Evolutionary conservation across 495 filamentous ascomycete genomes (phyloP).

Genomic region (Bacidia gigantensis): DNA sequence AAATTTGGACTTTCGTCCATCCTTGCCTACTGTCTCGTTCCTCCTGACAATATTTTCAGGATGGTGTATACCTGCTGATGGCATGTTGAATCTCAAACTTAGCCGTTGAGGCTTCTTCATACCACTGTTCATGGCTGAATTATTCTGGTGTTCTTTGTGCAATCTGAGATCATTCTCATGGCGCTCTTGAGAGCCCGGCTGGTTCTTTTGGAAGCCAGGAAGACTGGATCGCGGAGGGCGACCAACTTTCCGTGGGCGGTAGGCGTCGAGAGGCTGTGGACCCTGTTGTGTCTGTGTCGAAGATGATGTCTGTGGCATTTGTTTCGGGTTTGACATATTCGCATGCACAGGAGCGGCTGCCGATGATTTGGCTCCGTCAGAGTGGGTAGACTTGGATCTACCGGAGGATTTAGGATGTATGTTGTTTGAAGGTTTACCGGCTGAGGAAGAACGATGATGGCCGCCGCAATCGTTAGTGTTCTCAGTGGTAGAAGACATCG

Average conservation of each 20-base stretch:
- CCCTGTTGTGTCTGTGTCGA: background rate
- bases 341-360: no score
- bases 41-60: constrained; percentile 33
- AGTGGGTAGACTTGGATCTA: background rate
- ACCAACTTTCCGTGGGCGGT: background rate
- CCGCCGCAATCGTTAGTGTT: background rate
- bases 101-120: constrained; percentile 28
- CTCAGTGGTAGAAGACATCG: constrained; percentile 10
- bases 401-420: background rate
- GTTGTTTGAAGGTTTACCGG: constrained; percentile 10
- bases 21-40: background rate
- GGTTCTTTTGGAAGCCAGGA: background rate
- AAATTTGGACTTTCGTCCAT: constrained; percentile 27
- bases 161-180: background rate
- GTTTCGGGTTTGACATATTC: no score
- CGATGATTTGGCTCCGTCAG: background rate
- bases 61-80: constrained; percentile 36
- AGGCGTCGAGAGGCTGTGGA: background rate
- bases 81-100: constrained; percentile 40
- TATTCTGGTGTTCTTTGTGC: constrained; percentile 15
- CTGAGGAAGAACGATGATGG: background rate
- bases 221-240: background rate
- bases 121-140: constrained; percentile 15
- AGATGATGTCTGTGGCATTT: no score
- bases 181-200: background rate